Evolutionary conservation across 2,329 filamentous ascomycete genomes (phyloP).

Genomic region (Ramularia endophylla): DNA sequence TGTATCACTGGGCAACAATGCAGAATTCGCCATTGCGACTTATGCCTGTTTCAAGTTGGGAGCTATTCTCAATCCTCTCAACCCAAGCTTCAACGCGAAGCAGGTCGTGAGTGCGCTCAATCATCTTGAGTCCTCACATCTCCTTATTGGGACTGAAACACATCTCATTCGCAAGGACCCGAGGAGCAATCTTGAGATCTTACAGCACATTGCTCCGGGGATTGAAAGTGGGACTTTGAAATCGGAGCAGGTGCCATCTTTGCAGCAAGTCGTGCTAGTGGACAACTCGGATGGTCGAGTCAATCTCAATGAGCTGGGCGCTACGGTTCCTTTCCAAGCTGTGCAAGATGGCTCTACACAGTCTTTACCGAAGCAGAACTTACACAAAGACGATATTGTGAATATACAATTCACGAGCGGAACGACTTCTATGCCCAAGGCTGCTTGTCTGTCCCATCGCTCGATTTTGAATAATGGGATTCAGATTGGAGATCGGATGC

Average conservation of each 20-base stretch:
- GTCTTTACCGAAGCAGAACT: constrained; percentile 42
- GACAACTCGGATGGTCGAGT: constrained; percentile 64
- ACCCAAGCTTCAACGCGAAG: constrained; percentile 75
- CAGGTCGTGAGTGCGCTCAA: constrained; percentile 74
- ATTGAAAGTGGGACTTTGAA: constrained; percentile 34
- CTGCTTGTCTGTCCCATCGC: constrained; percentile 77
- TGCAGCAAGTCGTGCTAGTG: constrained; percentile 67
- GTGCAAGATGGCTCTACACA: constrained; percentile 34
- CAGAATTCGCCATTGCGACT: constrained; percentile 76
- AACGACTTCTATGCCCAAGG: constrained; percentile 83
- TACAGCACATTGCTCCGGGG: constrained; percentile 39
- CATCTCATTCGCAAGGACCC: constrained; percentile 65
- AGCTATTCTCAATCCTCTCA: constrained; percentile 85
- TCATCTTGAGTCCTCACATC: constrained; percentile 65
- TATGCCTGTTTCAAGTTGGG: constrained; percentile 93
- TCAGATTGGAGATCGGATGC: constrained; percentile 80
- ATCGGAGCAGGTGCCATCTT: constrained; percentile 58
- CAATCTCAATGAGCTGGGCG: constrained; percentile 37
- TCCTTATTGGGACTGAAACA: constrained; percentile 83
- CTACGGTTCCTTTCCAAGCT: constrained; percentile 41
- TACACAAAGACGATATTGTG: constrained; percentile 63
- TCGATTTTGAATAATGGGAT: constrained; percentile 90
- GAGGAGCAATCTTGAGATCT: constrained; percentile 52
- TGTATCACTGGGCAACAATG: constrained; percentile 76
- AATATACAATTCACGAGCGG: constrained; percentile 98